These are phyloP conservation scores for Dentipellis fragilis DNA, from an alignment of 768 basidiomycete genomes.

Conservation along the genomic window DNA sequence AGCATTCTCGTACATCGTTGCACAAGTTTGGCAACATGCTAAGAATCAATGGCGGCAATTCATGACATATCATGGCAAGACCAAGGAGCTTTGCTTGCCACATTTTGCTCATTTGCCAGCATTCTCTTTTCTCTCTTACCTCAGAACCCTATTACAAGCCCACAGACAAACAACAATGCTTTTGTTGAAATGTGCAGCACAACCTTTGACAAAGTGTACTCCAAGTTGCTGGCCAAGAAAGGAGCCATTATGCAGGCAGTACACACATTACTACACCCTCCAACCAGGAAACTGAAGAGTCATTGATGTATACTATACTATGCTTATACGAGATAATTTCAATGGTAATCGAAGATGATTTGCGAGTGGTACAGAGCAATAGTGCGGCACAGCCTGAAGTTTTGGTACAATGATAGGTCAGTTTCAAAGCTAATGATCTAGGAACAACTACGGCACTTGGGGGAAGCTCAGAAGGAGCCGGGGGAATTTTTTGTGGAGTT, in stretches of 20 bases:
- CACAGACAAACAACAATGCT: background rate
- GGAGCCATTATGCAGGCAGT: background rate
- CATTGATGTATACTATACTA: no score
- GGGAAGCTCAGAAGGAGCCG: no score
- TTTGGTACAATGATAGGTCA: no score
- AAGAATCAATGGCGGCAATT: background rate
- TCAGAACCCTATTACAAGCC: background rate
- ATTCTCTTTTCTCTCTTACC: background rate
- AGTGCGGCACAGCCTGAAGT: no score
- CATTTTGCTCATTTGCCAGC: background rate
- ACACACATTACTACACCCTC: background rate
- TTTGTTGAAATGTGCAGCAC: background rate
- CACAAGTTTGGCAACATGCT: background rate
- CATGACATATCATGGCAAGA: background rate
- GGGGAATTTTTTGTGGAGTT: no score
- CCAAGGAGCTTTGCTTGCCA: background rate
- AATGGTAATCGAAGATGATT: no score
- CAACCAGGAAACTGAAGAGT: background rate
- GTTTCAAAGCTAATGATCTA: no score
- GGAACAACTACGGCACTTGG: no score
- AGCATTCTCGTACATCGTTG: background rate
- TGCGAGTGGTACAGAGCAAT: no score
- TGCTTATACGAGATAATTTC: background rate
- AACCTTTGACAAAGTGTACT: background rate
- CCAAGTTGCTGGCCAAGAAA: background rate